Percentiles rank a stretch among this genome's conserved stretches.
Conservation (phyloP, 306 rosid species). For the Nissolia schottii region DNA sequence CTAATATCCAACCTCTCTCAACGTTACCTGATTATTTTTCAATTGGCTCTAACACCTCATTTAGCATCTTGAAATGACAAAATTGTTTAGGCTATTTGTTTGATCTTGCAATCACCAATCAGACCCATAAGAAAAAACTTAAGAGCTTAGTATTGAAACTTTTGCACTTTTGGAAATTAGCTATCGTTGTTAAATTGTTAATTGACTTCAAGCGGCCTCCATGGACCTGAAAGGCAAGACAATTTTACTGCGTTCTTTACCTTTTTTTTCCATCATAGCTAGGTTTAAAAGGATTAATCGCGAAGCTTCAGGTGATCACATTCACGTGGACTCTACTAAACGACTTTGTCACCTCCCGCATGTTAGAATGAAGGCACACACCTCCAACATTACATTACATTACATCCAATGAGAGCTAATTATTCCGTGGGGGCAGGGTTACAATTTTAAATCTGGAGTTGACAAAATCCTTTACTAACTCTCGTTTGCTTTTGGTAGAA, state of each 20-base stretch:
- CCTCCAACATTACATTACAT: neutral
- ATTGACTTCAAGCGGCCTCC: neutral
- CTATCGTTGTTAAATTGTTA: neutral
- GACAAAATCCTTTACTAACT: neutral
- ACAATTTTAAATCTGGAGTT: neutral
- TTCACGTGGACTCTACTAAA: neutral
- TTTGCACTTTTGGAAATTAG: neutral
- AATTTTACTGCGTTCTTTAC: neutral
- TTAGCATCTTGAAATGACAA: neutral
- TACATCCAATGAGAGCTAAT: neutral
- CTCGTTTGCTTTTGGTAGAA: neutral
- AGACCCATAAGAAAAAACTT: neutral
- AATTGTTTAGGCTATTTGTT: neutral
- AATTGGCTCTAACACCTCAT: slow-evolving; percentile 23
- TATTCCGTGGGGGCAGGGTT: neutral
- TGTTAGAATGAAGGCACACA: neutral
- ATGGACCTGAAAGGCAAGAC: neutral
- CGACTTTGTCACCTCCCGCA: neutral
- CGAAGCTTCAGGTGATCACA: neutral
- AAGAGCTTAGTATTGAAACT: neutral
- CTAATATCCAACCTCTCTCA: slow-evolving; percentile 3
- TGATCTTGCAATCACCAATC: neutral
- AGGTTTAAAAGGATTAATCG: neutral
- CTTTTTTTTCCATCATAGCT: neutral
- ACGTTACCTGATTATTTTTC: slow-evolving; percentile 31